These are phyloP conservation scores for Penicillium sumatraense DNA, from an alignment of 2,329 filamentous ascomycete species.

Conservation along the genomic window DNA sequence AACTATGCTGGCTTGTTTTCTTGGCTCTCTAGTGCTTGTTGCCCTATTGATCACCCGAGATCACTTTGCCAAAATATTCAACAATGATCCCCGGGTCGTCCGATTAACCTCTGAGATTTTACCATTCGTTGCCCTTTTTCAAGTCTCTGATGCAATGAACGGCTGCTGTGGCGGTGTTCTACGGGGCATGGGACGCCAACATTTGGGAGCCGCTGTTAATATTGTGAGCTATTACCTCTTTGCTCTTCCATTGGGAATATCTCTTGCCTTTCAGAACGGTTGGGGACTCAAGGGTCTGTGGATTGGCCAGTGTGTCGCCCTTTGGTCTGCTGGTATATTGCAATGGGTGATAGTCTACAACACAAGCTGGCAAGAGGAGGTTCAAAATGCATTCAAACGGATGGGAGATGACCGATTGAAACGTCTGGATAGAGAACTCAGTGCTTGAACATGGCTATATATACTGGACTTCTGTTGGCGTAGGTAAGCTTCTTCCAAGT, in stretches of 20 bases:
- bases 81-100: conserved; percentile 74
- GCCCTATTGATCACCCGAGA: conserved; percentile 72
- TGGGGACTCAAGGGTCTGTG: conserved; percentile 82
- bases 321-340: conserved; percentile 76
- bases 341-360: conserved; percentile 81
- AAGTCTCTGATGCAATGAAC: conserved; percentile 86
- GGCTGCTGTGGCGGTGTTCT: conserved; percentile 81
- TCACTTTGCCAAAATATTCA: conserved; percentile 79
- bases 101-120: conserved; percentile 76
- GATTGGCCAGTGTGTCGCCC: conserved; percentile 79
- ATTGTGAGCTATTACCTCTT: conserved; percentile 82
- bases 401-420: too few species aligned
- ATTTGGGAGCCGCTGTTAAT: conserved; percentile 82
- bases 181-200: conserved; percentile 83
- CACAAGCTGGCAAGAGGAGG: conserved; percentile 77
- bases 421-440: too few species aligned
- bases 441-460: too few species aligned
- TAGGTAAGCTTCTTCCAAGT: too few species aligned
- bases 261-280: conserved; percentile 81
- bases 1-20: conserved; percentile 71
- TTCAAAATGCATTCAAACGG: conserved; percentile 70
- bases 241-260: conserved; percentile 80
- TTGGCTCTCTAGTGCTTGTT: conserved; percentile 69
- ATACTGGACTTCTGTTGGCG: too few species aligned
- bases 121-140: conserved; percentile 85